Evolutionary conservation across 1,139 yeast genomes (phyloP).

Genomic region (Kluyveromyces marxianus): DNA sequence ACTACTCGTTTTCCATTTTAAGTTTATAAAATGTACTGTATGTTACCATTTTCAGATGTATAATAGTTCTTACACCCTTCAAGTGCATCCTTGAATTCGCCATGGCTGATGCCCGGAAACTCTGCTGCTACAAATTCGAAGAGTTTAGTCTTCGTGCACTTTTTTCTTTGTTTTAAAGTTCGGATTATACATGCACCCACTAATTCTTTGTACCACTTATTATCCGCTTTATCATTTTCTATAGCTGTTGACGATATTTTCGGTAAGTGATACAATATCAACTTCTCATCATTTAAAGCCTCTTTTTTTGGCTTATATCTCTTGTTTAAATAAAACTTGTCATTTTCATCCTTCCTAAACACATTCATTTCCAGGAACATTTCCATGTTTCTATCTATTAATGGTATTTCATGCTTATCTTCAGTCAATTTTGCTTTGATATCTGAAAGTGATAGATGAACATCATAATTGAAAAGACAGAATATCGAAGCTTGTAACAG

Average conservation of each 20-base stretch:
- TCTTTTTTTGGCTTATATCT: conserved; percentile 16
- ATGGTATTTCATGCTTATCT: conserved; percentile 9
- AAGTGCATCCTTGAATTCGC: conserved; percentile 28
- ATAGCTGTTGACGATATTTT: neutral
- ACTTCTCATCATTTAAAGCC: conserved; percentile 16
- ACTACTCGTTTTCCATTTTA: neutral
- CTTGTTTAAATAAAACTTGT: conserved; percentile 13
- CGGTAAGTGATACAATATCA: conserved; percentile 13
- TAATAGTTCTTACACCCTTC: conserved; percentile 9
- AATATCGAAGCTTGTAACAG: conserved; percentile 24
- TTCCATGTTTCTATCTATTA: conserved; percentile 13
- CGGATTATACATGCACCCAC: conserved; percentile 24
- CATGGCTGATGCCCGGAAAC: conserved; percentile 23
- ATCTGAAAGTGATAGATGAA: conserved; percentile 9
- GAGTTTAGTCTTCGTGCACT: conserved; percentile 13
- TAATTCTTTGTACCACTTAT: conserved; percentile 24
- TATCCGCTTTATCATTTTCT: conserved; percentile 4
- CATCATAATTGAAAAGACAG: conserved; percentile 19
- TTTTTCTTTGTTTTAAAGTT: conserved; percentile 15
- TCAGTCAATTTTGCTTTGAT: conserved; percentile 6
- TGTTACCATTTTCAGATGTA: conserved; percentile 3
- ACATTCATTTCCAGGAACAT: conserved; percentile 18
- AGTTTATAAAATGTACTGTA: conserved; percentile 6
- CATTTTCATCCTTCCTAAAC: conserved; percentile 7
- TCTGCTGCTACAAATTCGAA: conserved; percentile 11